A percentile compares a stretch with the other conserved stretches of the same genome.
Conservation (phyloP, 176 grass and related monocot species). For the Hsuehochloa calcarea region DNA sequence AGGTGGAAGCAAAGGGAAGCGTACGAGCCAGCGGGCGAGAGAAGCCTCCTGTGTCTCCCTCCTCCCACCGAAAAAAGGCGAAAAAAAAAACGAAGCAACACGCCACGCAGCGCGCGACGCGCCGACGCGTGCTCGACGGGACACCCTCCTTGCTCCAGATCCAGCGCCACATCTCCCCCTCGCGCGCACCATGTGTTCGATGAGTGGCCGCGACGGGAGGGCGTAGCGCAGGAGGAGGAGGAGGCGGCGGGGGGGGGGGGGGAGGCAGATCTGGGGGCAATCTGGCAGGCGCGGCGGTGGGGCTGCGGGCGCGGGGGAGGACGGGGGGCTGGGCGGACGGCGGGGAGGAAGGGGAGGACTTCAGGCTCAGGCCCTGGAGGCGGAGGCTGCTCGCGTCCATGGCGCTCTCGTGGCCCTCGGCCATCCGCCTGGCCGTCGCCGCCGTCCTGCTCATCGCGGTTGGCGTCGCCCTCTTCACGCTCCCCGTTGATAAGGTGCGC, state of each 20-base stretch:
- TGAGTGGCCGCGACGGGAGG: neutral
- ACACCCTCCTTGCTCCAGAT: conserved; percentile 18
- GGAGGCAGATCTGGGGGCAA: conserved; percentile 40
- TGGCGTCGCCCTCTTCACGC: conserved; percentile 67
- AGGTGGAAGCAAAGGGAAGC: conserved; percentile 17
- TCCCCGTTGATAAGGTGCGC: conserved; percentile 86
- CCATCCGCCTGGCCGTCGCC: conserved; percentile 62
- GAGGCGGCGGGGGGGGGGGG: neutral
- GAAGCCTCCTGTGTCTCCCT: neutral
- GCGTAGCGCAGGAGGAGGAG: conserved; percentile 4
- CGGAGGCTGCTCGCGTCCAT: conserved; percentile 64
- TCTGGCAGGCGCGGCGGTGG: conserved; percentile 71
- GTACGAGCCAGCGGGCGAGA: neutral
- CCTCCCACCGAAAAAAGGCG: neutral
- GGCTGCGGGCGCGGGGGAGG: conserved; percentile 64
- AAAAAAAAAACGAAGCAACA: neutral
- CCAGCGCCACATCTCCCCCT: conserved; percentile 3
- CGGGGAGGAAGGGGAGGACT: conserved; percentile 57
- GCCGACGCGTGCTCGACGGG: conserved; percentile 18
- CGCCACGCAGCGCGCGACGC: neutral
- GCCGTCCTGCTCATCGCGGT: conserved; percentile 58
- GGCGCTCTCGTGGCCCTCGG: conserved; percentile 72
- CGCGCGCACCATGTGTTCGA: neutral
- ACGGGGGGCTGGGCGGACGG: conserved; percentile 60
- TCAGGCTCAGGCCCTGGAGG: conserved; percentile 61